A percentile compares a stretch with the other conserved stretches of the same genome.
phyloP scores from a whole-genome alignment of 2,329 filamentous ascomycete genomes.

The Claviceps capensis region DNA sequence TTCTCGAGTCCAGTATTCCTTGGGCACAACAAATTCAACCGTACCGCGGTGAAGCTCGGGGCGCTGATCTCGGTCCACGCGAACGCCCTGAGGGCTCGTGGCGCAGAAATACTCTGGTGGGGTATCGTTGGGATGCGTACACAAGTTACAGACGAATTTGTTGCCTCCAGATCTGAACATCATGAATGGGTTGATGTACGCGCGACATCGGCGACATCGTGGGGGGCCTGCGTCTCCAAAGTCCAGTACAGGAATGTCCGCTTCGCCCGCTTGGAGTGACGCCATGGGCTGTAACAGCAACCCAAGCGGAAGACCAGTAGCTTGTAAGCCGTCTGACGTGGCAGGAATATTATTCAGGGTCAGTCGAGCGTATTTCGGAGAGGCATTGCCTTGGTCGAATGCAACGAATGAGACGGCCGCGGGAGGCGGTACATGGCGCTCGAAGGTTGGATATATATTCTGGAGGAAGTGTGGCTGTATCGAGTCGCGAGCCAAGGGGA shows the following conservation, averaged over 20 bases:
- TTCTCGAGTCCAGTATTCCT: slow-evolving; percentile 96
- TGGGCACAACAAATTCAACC: slow-evolving; percentile 91
- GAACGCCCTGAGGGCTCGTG: slow-evolving; percentile 71
- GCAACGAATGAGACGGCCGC: slow-evolving; percentile 80
- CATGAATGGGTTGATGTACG: slow-evolving; percentile 99
- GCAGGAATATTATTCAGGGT: slow-evolving; percentile 89
- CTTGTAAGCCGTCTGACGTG: slow-evolving; percentile 62
- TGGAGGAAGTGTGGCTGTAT: slow-evolving; percentile 73
- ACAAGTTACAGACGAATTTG: slow-evolving; percentile 97
- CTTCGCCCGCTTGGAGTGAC: slow-evolving; percentile 67
- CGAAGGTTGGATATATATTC: slow-evolving; percentile 89
- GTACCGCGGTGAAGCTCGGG: slow-evolving; percentile 85
- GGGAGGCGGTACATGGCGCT: slow-evolving; percentile 82
- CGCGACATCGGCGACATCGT: slow-evolving; percentile 79
- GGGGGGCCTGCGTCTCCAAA: slow-evolving; percentile 88
- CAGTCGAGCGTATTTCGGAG: slow-evolving; percentile 82
- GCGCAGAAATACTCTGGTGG: slow-evolving; percentile 86
- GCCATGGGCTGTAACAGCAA: slow-evolving; percentile 83
- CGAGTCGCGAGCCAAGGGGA: slow-evolving; percentile 71
- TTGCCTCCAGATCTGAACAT: slow-evolving; percentile 87
- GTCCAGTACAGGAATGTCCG: slow-evolving; percentile 80
- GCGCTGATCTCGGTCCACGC: slow-evolving; percentile 76
- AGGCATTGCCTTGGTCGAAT: slow-evolving; percentile 93
- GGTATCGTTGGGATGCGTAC: slow-evolving; percentile 93
- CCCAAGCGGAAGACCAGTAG: slow-evolving; percentile 75